Evolutionary conservation across 2,329 filamentous ascomycete species (phyloP).

Genomic region (Fusarium bactridioides): DNA sequence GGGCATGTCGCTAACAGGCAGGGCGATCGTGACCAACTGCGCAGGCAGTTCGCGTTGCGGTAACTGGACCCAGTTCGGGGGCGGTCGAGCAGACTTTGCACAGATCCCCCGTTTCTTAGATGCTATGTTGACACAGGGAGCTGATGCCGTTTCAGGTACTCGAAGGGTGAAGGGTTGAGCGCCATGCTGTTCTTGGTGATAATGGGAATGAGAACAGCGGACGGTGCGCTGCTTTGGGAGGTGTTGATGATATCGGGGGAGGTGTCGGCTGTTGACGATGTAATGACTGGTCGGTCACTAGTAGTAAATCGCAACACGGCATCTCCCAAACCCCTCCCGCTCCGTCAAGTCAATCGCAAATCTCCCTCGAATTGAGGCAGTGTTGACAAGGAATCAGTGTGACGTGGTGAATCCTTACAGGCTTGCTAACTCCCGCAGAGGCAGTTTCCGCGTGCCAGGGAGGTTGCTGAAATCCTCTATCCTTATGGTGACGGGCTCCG

Average conservation of each 20-base stretch:
- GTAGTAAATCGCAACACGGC: accelerated
- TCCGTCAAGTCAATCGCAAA: neutral
- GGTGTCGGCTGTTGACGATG: neutral
- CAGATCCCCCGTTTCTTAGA: conserved; percentile 33
- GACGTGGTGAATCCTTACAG: accelerated
- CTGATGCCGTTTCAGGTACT: neutral
- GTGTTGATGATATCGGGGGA: neutral
- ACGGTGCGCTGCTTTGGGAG: accelerated
- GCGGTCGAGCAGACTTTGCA: conserved; percentile 26
- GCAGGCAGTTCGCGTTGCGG: conserved; percentile 43
- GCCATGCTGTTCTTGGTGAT: neutral
- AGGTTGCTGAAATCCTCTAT: accelerated
- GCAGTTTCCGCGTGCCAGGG: accelerated
- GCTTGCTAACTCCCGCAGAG: accelerated
- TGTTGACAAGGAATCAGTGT: accelerated
- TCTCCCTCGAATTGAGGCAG: neutral
- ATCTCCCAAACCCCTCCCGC: accelerated
- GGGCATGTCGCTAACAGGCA: conserved; percentile 92
- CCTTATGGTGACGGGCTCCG: accelerated
- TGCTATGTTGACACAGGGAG: conserved; percentile 40
- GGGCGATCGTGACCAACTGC: conserved; percentile 71
- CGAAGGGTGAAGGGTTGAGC: accelerated
- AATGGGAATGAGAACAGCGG: accelerated
- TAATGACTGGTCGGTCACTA: no score
- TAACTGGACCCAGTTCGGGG: conserved; percentile 35